Evolutionary conservation across 306 rosid species (phyloP).

Genomic region (Rubus parviflorus): DNA sequence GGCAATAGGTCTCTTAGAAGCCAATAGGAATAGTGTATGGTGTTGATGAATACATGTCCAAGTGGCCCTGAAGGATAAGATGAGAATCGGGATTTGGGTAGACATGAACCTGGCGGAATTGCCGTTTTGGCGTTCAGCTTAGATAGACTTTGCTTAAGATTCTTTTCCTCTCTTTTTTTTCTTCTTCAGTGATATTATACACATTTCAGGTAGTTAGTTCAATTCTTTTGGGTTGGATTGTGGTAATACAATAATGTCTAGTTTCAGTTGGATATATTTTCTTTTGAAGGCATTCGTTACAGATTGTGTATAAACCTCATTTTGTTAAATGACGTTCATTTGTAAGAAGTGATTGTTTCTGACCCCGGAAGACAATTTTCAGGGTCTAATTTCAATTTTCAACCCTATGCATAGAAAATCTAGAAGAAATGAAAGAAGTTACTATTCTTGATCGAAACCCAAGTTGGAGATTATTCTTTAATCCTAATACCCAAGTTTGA

Average conservation of each 20-base stretch:
- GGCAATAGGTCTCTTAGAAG: constrained; percentile 34
- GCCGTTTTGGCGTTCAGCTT: constrained; percentile 61
- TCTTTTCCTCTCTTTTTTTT: constrained; percentile 29
- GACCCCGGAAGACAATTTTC: background rate
- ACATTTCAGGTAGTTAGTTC: constrained; percentile 38
- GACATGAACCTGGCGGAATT: constrained; percentile 47
- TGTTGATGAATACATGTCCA: constrained; percentile 34
- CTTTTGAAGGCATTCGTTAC: constrained; percentile 21
- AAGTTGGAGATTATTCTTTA: too few species aligned
- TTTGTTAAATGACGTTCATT: background rate
- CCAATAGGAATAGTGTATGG: constrained; percentile 36
- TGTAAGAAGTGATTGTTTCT: background rate
- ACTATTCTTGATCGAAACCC: too few species aligned
- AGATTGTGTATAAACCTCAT: constrained; percentile 19
- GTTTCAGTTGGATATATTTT: constrained; percentile 31
- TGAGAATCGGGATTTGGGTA: constrained; percentile 38
- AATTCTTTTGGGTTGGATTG: constrained; percentile 50
- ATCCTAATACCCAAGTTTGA: too few species aligned
- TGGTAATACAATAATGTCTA: constrained; percentile 38
- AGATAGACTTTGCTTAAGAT: constrained; percentile 37
- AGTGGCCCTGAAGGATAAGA: constrained; percentile 34
- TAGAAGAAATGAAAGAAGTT: too few species aligned
- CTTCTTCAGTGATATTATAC: constrained; percentile 18
- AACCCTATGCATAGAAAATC: background rate
- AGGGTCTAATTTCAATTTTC: background rate